Evolutionary conservation across 805 yeast genomes (phyloP).

Genomic region (Kodamaea neixiangensis): DNA sequence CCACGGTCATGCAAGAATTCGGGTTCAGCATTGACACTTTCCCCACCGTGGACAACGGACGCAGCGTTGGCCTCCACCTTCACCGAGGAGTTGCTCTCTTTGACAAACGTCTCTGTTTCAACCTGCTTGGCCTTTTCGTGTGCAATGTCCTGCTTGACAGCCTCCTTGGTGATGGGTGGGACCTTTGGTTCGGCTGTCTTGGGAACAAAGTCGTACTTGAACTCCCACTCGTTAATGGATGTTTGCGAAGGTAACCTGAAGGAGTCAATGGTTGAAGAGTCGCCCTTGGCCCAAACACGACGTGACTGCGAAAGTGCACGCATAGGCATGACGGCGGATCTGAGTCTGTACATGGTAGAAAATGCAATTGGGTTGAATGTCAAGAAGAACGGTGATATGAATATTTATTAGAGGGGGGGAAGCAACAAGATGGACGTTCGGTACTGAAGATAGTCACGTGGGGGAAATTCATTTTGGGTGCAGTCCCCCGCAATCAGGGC

Average conservation of each 20-base stretch:
- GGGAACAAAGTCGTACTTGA: conserved; percentile 48
- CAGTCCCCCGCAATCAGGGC: neutral
- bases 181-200: conserved; percentile 41
- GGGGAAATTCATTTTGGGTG: neutral
- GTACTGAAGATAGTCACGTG: neutral
- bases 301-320: neutral
- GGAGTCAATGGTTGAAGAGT: conserved; percentile 57
- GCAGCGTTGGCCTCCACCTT: conserved; percentile 49
- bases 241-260: conserved; percentile 51
- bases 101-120: conserved; percentile 37
- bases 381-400: neutral
- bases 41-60: conserved; percentile 45
- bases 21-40: conserved; percentile 37
- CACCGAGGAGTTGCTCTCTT: conserved; percentile 35
- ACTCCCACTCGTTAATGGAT: conserved; percentile 51
- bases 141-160: conserved; percentile 51
- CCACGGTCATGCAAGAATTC: conserved; percentile 42
- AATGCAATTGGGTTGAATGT: neutral
- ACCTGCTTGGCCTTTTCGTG: conserved; percentile 40
- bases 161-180: conserved; percentile 49
- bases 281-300: conserved; percentile 46
- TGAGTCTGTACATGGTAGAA: conserved; percentile 5
- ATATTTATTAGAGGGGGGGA: neutral
- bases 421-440: neutral
- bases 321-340: conserved; percentile 2